Conservation (phyloP, 768 basidiomycete genomes). For the Phylloporus sp. region DNA sequence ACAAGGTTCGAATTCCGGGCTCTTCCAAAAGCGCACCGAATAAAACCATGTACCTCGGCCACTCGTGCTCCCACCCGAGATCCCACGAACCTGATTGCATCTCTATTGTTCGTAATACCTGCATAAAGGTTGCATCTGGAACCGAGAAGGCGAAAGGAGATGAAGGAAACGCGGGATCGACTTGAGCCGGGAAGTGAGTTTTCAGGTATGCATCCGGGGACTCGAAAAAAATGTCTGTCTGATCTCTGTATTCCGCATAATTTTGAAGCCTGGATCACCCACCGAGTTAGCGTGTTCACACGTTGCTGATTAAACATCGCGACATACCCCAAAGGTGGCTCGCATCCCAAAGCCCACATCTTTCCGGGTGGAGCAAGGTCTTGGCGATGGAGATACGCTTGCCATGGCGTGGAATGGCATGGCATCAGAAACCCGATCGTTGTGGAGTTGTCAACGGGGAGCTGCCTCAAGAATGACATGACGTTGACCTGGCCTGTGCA, state of each 20-base stretch:
- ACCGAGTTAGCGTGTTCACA: slow-evolving; percentile 8
- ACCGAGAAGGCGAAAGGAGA: slow-evolving; percentile 52
- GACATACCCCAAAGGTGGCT: slow-evolving; percentile 82
- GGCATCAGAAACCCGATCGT: slow-evolving; percentile 86
- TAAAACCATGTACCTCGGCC: slow-evolving; percentile 78
- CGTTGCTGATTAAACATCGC: neutral
- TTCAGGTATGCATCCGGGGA: slow-evolving; percentile 63
- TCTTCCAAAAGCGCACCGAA: slow-evolving; percentile 73
- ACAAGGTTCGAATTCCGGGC: slow-evolving; percentile 41
- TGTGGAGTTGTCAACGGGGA: slow-evolving; percentile 47
- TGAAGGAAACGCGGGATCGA: slow-evolving; percentile 60
- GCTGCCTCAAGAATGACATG: slow-evolving; percentile 56
- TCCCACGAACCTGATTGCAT: slow-evolving; percentile 15
- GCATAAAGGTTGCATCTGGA: slow-evolving; percentile 37
- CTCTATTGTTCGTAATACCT: slow-evolving; percentile 28
- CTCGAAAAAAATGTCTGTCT: slow-evolving; percentile 76
- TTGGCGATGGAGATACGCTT: slow-evolving; percentile 75
- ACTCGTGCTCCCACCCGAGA: slow-evolving; percentile 58
- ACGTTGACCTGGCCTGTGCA: slow-evolving; percentile 75
- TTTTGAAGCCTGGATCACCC: slow-evolving; percentile 37
- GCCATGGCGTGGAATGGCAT: slow-evolving; percentile 94
- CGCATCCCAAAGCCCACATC: slow-evolving; percentile 87
- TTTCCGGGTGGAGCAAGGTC: slow-evolving; percentile 50
- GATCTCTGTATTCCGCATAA: slow-evolving; percentile 60
- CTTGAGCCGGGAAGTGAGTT: slow-evolving; percentile 58